These are phyloP conservation scores for Fusarium sp. DNA, from an alignment of 2,329 filamentous ascomycete species.

Conservation along the genomic window DNA sequence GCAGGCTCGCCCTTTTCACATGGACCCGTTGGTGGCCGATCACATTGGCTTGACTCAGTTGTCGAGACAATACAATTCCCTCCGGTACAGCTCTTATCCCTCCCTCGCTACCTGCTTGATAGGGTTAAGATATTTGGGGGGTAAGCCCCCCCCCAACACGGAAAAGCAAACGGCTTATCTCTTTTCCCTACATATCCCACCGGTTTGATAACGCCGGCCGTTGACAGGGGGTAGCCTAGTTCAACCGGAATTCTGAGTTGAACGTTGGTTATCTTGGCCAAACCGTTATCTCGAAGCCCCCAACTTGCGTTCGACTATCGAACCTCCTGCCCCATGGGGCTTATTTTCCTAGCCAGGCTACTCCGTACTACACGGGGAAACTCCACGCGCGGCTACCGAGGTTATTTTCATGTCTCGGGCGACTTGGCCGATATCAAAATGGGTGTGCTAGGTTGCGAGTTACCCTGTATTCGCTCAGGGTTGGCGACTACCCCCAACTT, in stretches of 20 bases:
- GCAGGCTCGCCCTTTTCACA: neutral
- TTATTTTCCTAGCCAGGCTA: neutral
- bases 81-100: neutral
- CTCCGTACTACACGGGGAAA: neutral
- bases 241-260: neutral
- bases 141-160: neutral
- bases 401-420: neutral
- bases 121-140: neutral
- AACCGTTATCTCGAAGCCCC: neutral
- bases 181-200: neutral
- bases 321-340: neutral
- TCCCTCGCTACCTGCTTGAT: neutral
- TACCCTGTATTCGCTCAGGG: neutral
- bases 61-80: neutral
- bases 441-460: neutral
- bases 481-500: neutral
- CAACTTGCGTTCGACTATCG: neutral
- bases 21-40: neutral
- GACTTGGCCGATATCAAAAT: neutral
- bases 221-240: neutral
- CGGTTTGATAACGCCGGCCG: neutral
- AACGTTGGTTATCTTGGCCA: neutral
- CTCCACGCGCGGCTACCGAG: neutral
- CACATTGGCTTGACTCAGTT: neutral
- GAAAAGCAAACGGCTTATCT: neutral